Evolutionary conservation across 352 stramenopile species (phyloP).

Genomic region (Blastocystis sp.): DNA sequence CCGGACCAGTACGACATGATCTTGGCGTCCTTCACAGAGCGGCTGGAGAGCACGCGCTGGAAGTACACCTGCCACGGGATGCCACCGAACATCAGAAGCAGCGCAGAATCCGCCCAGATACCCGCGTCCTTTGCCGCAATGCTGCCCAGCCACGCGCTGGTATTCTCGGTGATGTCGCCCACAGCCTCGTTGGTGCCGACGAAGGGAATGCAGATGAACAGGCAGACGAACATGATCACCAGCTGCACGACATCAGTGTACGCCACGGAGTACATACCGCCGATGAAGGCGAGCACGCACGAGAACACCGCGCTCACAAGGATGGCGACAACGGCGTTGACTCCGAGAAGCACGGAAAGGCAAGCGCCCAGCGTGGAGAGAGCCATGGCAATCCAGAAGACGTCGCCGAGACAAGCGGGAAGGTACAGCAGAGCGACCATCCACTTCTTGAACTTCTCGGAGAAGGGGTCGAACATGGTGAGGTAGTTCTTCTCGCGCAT

Average conservation of each 20-base stretch:
- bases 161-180: constrained; percentile 31
- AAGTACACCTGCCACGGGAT: constrained; percentile 75
- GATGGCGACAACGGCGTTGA: constrained; percentile 43
- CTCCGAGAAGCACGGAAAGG: constrained; percentile 60
- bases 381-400: constrained; percentile 74
- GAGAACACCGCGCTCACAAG: constrained; percentile 65
- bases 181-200: constrained; percentile 50
- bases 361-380: constrained; percentile 66
- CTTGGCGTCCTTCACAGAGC: constrained; percentile 71
- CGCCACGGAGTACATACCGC: constrained; percentile 72
- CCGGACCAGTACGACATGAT: constrained; percentile 72
- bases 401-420: constrained; percentile 72
- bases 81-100: constrained; percentile 74
- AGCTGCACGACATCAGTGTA: constrained; percentile 75
- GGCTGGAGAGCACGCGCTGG: constrained; percentile 72
- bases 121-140: constrained; percentile 5
- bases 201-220: constrained; percentile 73
- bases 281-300: constrained; percentile 70
- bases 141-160: constrained; percentile 51
- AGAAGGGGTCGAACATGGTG: constrained; percentile 73
- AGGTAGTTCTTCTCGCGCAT: constrained; percentile 67
- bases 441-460: constrained; percentile 65
- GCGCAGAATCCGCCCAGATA: constrained; percentile 60
- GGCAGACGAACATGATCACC: constrained; percentile 73
- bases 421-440: constrained; percentile 74